Evolutionary conservation across 2,329 filamentous ascomycete genomes (phyloP).

Genomic region (Aspergillus tubingensis): DNA sequence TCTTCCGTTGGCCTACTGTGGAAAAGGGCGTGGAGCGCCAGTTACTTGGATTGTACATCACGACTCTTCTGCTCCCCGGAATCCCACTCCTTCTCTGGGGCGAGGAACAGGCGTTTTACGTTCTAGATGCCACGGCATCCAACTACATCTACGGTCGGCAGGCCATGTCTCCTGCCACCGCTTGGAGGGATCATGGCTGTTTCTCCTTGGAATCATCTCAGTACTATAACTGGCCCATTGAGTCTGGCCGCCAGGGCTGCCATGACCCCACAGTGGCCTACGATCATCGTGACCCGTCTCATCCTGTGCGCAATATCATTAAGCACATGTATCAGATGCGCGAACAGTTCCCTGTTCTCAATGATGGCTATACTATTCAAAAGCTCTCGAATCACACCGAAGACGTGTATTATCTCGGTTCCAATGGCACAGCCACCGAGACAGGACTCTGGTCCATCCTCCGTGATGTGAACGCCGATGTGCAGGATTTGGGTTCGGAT

Average conservation of each 20-base stretch:
- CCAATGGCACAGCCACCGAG: slow-evolving; percentile 54
- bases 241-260: slow-evolving; percentile 56
- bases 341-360: slow-evolving; percentile 57
- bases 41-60: slow-evolving; percentile 59
- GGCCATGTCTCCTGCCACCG: slow-evolving; percentile 60
- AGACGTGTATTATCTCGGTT: slow-evolving; percentile 53
- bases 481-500: slow-evolving; percentile 52
- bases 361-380: slow-evolving; percentile 58
- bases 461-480: slow-evolving; percentile 50
- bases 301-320: slow-evolving; percentile 60
- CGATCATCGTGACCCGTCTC: slow-evolving; percentile 63
- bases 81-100: slow-evolving; percentile 63
- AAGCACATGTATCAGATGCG: slow-evolving; percentile 63
- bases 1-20: slow-evolving; percentile 63
- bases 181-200: slow-evolving; percentile 66
- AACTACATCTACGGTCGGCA: slow-evolving; percentile 67
- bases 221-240: slow-evolving; percentile 59
- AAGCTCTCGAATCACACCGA: slow-evolving; percentile 58
- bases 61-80: slow-evolving; percentile 61
- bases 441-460: slow-evolving; percentile 62
- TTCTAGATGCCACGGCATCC: slow-evolving; percentile 62
- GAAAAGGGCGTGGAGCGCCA: slow-evolving; percentile 58
- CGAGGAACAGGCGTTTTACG: slow-evolving; percentile 65
- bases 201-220: slow-evolving; percentile 58
- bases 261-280: slow-evolving; percentile 57